Conservation (phyloP, 805 yeast species). For the Metschnikowia similis region DNA sequence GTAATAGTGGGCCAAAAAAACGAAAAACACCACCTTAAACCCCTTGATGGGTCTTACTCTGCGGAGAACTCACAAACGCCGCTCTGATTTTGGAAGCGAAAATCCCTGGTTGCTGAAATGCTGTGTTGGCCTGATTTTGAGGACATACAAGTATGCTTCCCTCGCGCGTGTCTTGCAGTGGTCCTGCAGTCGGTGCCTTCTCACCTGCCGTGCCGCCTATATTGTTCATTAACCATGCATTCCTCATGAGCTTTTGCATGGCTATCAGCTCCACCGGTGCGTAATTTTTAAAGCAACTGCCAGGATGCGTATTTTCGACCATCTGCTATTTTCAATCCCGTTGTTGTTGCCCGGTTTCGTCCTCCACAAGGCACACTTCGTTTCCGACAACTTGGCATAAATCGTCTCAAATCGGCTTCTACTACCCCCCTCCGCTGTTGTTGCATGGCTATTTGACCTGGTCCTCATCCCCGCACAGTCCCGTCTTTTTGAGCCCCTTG, state of each 20-base stretch:
- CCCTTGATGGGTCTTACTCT: not conserved
- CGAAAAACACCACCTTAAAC: not conserved
- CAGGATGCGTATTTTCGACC: not conserved
- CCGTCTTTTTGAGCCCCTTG: not conserved
- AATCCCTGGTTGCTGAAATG: slow-evolving; percentile 1
- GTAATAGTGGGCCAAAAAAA: not conserved
- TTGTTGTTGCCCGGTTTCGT: not conserved
- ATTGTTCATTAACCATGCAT: not conserved
- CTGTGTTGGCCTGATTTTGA: not conserved
- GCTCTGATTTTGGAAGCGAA: slow-evolving; percentile 2
- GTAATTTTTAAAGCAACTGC: slow-evolving; percentile 1
- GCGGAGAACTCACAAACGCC: not conserved
- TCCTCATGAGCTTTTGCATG: slow-evolving; percentile 2
- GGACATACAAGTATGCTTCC: slow-evolving; percentile 2
- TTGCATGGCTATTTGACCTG: not conserved
- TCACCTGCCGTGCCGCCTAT: not conserved
- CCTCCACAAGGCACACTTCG: not conserved
- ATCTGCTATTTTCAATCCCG: not conserved
- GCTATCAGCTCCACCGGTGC: slow-evolving; percentile 1
- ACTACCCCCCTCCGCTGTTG: not conserved
- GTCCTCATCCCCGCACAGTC: not conserved
- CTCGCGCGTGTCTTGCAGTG: not conserved
- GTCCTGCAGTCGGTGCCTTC: not conserved
- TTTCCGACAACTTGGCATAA: not conserved
- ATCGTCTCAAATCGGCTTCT: not conserved